Evolutionary conservation across 129 eudicot species (phyloP), one percentile per base, ranked within the genome.

Genomic region (Artemisia argyi): DNA sequence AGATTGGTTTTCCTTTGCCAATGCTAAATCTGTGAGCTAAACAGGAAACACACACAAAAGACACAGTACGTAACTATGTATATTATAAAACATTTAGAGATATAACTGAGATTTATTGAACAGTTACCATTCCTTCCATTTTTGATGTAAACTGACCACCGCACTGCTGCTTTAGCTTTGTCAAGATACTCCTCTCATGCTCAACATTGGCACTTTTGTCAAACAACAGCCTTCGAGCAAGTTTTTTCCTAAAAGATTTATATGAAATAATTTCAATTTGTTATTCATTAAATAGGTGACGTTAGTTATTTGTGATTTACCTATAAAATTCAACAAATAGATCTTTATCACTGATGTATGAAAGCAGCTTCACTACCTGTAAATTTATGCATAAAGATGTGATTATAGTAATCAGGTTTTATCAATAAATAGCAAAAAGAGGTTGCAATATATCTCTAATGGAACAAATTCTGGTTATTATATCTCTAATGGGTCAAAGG

Each of bases 291-390:
- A 63, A 73, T 1, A 39, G 22, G 79, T 73, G 35, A 68, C 84
- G 84, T 11, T 18, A 16, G 11, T 56, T 20, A 56, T 56, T 39
- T 39, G 46, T 39, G 46, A 7, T 58, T 69, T 73, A 88, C 97
- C 97, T 84, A 32, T 91, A 88, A 75, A 91, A 91, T 65, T 91
- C 97, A 0, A 92, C 97, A 76, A 85, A 91, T 35, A 91, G 84
- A 85, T 91, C 96, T 85, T 88, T 91, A 58, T 91, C 97, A 30
- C 95, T 91, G 72, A 91, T 91, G 81, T 91, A 91, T 20, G 97
- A 90, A 66, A 91, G 92, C 82, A 91, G 79, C 85, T 91, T 91
- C 35, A 91, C 97, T 28, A 91, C 95, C 97, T 88, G 85, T 49
- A 81, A 68, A 53, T 18, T 39, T 17, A 42, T 16, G 52, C 7